phyloP scores from a whole-genome alignment of 176 grass and related monocot species.

The Rhynchospora breviuscula region DNA sequence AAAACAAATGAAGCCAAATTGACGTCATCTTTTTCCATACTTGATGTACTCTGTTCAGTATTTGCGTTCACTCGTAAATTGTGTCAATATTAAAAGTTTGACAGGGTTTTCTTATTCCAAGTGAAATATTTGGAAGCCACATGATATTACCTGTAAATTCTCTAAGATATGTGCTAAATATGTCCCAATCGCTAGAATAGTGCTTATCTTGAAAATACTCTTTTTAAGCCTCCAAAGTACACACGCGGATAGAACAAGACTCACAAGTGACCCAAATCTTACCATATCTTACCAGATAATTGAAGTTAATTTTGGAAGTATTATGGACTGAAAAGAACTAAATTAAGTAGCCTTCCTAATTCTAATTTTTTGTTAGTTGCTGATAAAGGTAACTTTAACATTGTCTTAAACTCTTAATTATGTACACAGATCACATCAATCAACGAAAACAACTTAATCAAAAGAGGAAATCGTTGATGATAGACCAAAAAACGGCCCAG shows the following conservation, averaged over 20 bases:
- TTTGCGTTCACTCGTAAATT: too few species aligned
- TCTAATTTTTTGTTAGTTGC: neutral
- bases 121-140: neutral
- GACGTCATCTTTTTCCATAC: too few species aligned
- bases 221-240: neutral
- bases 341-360: neutral
- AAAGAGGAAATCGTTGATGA: too few species aligned
- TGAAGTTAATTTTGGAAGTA: neutral
- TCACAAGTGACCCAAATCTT: neutral
- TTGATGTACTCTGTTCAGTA: too few species aligned
- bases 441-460: neutral
- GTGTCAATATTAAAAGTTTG: neutral
- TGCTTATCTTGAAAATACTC: neutral
- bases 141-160: neutral
- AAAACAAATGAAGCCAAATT: too few species aligned
- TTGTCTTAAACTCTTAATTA: neutral
- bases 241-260: neutral
- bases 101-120: neutral
- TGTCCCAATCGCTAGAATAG: neutral
- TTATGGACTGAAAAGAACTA: neutral
- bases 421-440: neutral
- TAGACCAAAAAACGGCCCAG: neutral
- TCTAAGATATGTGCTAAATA: neutral
- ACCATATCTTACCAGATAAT: neutral
- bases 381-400: too few species aligned